Percentiles rank a stretch among this genome's conserved stretches.
phyloP scores from a whole-genome alignment of 306 rosid genomes.

The Sicyos edulis region DNA sequence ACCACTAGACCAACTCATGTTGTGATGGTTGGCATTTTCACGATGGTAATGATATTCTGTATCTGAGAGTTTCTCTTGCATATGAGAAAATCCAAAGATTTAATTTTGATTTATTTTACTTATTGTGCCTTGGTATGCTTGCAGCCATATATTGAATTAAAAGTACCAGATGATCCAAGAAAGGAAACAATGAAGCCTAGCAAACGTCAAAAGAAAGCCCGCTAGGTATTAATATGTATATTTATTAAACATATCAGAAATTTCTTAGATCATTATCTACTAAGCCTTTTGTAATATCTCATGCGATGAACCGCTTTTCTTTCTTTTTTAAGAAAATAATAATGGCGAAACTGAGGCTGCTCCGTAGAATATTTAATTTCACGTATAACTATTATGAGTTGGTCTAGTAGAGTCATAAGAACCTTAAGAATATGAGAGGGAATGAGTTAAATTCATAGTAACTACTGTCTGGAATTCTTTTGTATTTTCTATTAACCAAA shows the following conservation, averaged over 20 bases:
- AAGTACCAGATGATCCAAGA: conserved; percentile 54
- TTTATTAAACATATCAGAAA: neutral
- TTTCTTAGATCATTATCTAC: neutral
- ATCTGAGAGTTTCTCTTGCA: neutral
- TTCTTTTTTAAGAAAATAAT: neutral
- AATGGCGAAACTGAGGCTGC: neutral
- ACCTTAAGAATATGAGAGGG: no score
- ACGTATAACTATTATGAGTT: no score
- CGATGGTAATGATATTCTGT: neutral
- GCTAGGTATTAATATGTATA: conserved; percentile 28
- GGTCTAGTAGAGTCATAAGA: no score
- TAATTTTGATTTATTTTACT: conserved; percentile 18
- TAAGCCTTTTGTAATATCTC: neutral
- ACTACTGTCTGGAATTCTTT: no score
- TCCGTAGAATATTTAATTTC: no score
- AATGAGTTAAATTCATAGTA: no score
- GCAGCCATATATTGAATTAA: conserved; percentile 84
- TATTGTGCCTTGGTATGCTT: conserved; percentile 24
- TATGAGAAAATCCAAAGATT: neutral
- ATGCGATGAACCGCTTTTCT: neutral
- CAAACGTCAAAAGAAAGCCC: conserved; percentile 57
- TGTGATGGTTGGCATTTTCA: no score
- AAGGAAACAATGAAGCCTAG: conserved; percentile 59
- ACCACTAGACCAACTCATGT: no score
- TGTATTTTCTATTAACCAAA: no score